Conservation (phyloP, 257 asterid species). For the Solanum pennellii region DNA sequence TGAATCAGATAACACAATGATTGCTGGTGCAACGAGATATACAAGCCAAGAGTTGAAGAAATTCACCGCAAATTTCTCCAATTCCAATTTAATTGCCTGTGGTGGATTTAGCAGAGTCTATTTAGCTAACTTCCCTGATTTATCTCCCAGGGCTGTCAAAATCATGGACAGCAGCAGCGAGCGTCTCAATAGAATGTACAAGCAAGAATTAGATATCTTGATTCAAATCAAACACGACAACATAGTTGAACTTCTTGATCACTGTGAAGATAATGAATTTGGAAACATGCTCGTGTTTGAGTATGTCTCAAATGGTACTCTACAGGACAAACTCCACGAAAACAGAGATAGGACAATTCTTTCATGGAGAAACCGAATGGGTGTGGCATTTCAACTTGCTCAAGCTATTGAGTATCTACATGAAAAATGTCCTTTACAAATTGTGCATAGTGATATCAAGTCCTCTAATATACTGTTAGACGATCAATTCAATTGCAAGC, state of each 20-base stretch:
- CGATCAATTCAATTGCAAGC: conserved; percentile 39
- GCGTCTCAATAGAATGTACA: conserved; percentile 32
- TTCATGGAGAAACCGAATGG: conserved; percentile 45
- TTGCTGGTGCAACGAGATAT: neutral
- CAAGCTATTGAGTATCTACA: conserved; percentile 56
- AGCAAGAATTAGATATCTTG: conserved; percentile 48
- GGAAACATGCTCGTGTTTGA: conserved; percentile 37
- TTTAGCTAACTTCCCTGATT: conserved; percentile 33
- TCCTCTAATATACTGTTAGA: conserved; percentile 56
- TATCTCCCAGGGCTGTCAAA: conserved; percentile 42
- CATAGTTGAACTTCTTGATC: conserved; percentile 50
- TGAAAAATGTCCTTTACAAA: conserved; percentile 30
- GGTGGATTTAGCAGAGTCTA: conserved; percentile 74
- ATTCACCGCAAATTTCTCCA: conserved; percentile 20
- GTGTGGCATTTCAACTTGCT: conserved; percentile 57
- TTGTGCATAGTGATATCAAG: conserved; percentile 69
- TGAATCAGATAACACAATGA: neutral
- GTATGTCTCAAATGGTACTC: conserved; percentile 43
- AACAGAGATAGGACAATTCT: neutral
- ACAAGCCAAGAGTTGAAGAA: conserved; percentile 29
- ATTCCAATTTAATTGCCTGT: conserved; percentile 32
- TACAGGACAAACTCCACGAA: conserved; percentile 47
- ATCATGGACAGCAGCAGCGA: conserved; percentile 43
- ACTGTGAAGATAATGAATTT: conserved; percentile 36
- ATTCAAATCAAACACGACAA: conserved; percentile 29